phyloP scores from a whole-genome alignment of 768 basidiomycete species.

The Hypsizygus marmoreus region DNA sequence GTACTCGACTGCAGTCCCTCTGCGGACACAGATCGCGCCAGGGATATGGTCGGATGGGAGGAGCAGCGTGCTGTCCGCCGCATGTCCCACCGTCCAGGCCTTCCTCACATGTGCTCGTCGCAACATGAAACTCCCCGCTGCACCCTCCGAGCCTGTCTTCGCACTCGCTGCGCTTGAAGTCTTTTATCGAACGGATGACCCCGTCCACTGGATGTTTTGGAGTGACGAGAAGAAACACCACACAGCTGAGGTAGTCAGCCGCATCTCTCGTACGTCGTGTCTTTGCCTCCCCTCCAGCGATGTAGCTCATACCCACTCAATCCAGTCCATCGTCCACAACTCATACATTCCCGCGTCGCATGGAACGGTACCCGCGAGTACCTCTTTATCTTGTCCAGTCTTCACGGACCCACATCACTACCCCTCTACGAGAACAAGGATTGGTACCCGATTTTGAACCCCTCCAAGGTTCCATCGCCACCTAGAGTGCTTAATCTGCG shows the following conservation, averaged over 20 bases:
- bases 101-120: slow-evolving; percentile 46
- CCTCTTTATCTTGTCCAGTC: slow-evolving; percentile 34
- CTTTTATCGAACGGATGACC: slow-evolving; percentile 53
- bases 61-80: slow-evolving; percentile 43
- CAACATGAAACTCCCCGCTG: slow-evolving; percentile 38
- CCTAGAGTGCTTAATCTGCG: slow-evolving; percentile 32
- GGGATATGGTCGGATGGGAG: slow-evolving; percentile 44
- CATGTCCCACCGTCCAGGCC: slow-evolving; percentile 47
- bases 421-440: slow-evolving; percentile 29
- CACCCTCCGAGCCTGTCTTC: slow-evolving; percentile 47
- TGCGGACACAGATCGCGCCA: slow-evolving; percentile 29
- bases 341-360: slow-evolving; percentile 40
- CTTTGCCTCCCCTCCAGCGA: neutral
- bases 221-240: slow-evolving; percentile 45
- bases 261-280: slow-evolving; percentile 50
- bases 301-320: slow-evolving; percentile 1
- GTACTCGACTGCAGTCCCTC: slow-evolving; percentile 24
- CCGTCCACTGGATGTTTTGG: slow-evolving; percentile 70
- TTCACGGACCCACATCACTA: slow-evolving; percentile 33
- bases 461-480: slow-evolving; percentile 28
- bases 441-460: slow-evolving; percentile 35
- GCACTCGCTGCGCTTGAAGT: slow-evolving; percentile 64
- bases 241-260: slow-evolving; percentile 56
- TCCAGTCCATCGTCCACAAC: slow-evolving; percentile 39
- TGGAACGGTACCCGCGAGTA: slow-evolving; percentile 48